Percentiles rank a stretch among this genome's conserved stretches.
phyloP scores from a whole-genome alignment of 2,329 filamentous ascomycete species.

The Fusarium odoratissimum region DNA sequence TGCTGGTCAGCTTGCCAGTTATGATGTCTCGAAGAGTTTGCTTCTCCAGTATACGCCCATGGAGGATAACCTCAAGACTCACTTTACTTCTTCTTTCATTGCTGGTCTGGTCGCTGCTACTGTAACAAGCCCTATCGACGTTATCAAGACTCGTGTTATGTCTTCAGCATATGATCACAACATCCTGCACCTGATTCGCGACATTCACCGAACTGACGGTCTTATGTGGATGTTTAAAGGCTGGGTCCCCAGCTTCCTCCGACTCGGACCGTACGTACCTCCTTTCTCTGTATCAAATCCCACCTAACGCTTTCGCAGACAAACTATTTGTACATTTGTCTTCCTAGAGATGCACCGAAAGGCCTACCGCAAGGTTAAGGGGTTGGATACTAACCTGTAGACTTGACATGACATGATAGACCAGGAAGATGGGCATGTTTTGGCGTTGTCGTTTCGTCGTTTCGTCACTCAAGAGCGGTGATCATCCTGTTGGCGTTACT shows the following conservation, averaged over 20 bases:
- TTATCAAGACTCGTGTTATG: slow-evolving; percentile 92
- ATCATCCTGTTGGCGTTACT: slow-evolving; percentile 41
- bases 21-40: slow-evolving; percentile 82
- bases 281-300: background rate
- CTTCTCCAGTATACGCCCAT: slow-evolving; percentile 75
- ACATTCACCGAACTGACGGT: slow-evolving; percentile 78
- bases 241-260: slow-evolving; percentile 82
- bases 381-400: slow-evolving; percentile 47
- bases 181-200: slow-evolving; percentile 69
- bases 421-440: slow-evolving; percentile 30
- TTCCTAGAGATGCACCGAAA: slow-evolving; percentile 90
- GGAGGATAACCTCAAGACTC: slow-evolving; percentile 77
- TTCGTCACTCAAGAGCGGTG: slow-evolving; percentile 28
- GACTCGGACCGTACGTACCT: slow-evolving; percentile 69
- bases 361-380: slow-evolving; percentile 70
- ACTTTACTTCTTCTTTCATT: slow-evolving; percentile 81
- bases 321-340: slow-evolving; percentile 88
- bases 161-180: slow-evolving; percentile 65
- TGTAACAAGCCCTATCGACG: slow-evolving; percentile 85
- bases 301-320: slow-evolving; percentile 57
- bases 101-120: slow-evolving; percentile 88
- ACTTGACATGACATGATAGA: slow-evolving; percentile 34
- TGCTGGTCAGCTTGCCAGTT: slow-evolving; percentile 83
- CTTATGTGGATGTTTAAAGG: slow-evolving; percentile 88
- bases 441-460: slow-evolving; percentile 41